Conservation (phyloP, 305 asterid species). For the Solanum aculeatissimum region DNA sequence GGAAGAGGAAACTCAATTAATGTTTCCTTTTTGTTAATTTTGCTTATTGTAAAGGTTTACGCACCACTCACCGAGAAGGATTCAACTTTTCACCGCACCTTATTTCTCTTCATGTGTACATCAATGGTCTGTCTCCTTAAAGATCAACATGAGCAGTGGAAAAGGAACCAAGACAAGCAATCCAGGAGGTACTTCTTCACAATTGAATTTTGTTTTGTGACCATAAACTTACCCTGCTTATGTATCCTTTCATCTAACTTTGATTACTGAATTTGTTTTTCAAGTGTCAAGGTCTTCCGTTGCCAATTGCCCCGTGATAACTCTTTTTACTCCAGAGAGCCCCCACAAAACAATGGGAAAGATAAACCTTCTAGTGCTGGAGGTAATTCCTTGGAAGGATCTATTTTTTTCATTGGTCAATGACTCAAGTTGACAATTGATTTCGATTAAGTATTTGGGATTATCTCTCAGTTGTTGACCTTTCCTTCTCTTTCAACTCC, state of each 20-base stretch:
- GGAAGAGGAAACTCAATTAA: background rate
- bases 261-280: conserved; percentile 9
- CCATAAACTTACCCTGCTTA: background rate
- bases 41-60: conserved; percentile 36
- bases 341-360: conserved; percentile 60
- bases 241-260: conserved; percentile 1
- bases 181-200: conserved; percentile 43
- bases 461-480: background rate
- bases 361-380: conserved; percentile 47
- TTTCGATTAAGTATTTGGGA: background rate
- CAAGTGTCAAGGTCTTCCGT: conserved; percentile 72
- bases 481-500: background rate
- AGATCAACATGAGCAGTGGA: conserved; percentile 94
- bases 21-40: background rate
- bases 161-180: conserved; percentile 38
- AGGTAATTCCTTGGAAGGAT: conserved; percentile 27
- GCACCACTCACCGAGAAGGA: conserved; percentile 68
- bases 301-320: conserved; percentile 67
- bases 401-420: background rate
- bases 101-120: conserved; percentile 69
- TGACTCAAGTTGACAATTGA: background rate
- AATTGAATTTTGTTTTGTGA: background rate
- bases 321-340: conserved; percentile 61
- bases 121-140: conserved; percentile 81
- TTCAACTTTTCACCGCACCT: conserved; percentile 63